Base-by-base conservation (phyloP, 1,139 yeast species). In the Taphrina confusa region DNA sequence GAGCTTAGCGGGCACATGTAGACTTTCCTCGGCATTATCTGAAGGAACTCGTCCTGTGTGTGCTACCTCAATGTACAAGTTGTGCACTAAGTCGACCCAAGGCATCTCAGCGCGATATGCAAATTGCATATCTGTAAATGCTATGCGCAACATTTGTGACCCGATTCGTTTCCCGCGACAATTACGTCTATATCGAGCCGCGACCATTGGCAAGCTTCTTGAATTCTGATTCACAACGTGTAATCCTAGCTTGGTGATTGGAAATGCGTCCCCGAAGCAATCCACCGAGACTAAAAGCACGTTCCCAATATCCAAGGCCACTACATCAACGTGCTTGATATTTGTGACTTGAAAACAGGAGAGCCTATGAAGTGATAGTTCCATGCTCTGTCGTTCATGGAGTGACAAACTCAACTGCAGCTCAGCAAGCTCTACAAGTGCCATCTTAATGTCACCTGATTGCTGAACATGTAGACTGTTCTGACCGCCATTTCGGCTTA, bases 21-120 rank as follows among this genome's bases (percentile, higher is more conserved):
- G n/a, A n/a, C n/a, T n/a, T n/a, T n/a, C n/a, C n/a, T n/a, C n/a
- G n/a, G n/a, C n/a, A n/a, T n/a, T n/a, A n/a, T n/a, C n/a, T n/a
- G n/a, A n/a, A n/a, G n/a, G n/a, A n/a, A n/a, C n/a, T n/a, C n/a
- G 14, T 34, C 16, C 14, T 34, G 8, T 34, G 8, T 2, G 11
- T 8, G 9, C 25, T 37, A 37, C 5, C 23, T 37, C 42, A 11
- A 2, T 6, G 8, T 18, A 18, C 23, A 37, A 20, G 37, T 36
- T 16, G 12, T 16, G 34, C 34, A 55, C 11, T 18, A 37, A n/a
- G 4, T 18, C 45, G 12, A 55, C n/a, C 60, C 60, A 56, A 12
- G 47, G 44, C 60, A 56, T 56, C 25, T 56, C 47, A n/a, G 47
- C 25, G 28, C 18, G 20, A 14, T 36, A 36, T 4, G 27, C 60